Percentiles rank a stretch among this genome's conserved stretches.
Evolutionary conservation across 1,139 yeast species (phyloP).

Genomic region (Taphrina populina): DNA sequence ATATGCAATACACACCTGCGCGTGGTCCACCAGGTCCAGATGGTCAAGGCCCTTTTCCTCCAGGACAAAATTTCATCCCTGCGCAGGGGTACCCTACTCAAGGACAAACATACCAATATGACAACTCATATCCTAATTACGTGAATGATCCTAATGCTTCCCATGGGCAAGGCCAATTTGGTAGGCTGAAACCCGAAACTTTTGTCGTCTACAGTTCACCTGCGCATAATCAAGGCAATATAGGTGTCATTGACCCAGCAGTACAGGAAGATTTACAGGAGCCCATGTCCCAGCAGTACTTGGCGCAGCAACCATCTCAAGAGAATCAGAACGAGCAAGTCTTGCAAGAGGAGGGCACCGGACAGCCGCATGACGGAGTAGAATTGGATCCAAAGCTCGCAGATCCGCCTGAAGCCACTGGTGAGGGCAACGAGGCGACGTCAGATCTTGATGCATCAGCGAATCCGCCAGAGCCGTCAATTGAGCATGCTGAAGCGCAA

Average conservation of each 20-base stretch:
- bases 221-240: not conserved
- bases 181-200: constrained; percentile 22
- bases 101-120: constrained; percentile 12
- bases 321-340: too few species aligned
- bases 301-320: not conserved
- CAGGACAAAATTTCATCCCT: constrained; percentile 5
- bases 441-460: too few species aligned
- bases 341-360: too few species aligned
- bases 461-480: too few species aligned
- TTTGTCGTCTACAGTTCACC: constrained; percentile 16
- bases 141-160: constrained; percentile 21
- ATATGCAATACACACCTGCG: constrained; percentile 13
- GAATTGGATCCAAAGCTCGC: too few species aligned
- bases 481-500: too few species aligned
- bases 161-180: constrained; percentile 12
- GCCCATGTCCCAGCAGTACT: not conserved
- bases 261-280: constrained; percentile 4
- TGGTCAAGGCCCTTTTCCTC: constrained; percentile 11
- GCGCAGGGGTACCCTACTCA: constrained; percentile 17
- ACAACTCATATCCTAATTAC: constrained; percentile 18
- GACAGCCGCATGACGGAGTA: too few species aligned
- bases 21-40: constrained; percentile 19
- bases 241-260: constrained; percentile 1
- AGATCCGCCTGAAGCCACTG: too few species aligned
- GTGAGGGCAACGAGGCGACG: too few species aligned